phyloP scores from a whole-genome alignment of 106 monocot species.

The Triglochin maritima region DNA sequence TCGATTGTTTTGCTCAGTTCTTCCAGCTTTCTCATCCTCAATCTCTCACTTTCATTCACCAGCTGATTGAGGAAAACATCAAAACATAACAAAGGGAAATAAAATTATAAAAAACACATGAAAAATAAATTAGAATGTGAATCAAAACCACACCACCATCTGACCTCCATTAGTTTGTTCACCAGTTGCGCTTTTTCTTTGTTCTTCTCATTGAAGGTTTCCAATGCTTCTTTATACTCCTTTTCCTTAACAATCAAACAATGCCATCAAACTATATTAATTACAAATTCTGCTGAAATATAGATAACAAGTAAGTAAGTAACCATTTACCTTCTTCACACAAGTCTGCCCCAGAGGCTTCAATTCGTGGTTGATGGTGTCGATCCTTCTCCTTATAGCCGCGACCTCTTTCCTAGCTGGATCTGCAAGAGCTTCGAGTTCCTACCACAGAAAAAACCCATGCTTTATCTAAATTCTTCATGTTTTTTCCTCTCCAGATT shows the following conservation, averaged over 20 bases:
- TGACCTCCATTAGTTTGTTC: slow-evolving; percentile 59
- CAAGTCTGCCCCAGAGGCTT: slow-evolving; percentile 84
- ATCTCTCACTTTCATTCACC: slow-evolving; percentile 65
- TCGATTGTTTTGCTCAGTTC: slow-evolving; percentile 77
- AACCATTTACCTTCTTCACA: slow-evolving; percentile 49
- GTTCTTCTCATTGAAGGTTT: slow-evolving; percentile 63
- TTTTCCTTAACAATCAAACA: slow-evolving; percentile 33
- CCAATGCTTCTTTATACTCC: slow-evolving; percentile 69
- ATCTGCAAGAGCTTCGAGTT: slow-evolving; percentile 88
- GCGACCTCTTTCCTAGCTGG: slow-evolving; percentile 83
- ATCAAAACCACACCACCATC: not conserved
- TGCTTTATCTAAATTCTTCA: too few relatives aligned
- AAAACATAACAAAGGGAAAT: not conserved
- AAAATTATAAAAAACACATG: not conserved
- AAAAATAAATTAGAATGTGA: not conserved
- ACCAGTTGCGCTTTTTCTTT: slow-evolving; percentile 61
- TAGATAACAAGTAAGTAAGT: too few relatives aligned
- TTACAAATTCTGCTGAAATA: too few relatives aligned
- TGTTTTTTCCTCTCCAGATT: too few relatives aligned
- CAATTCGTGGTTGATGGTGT: slow-evolving; percentile 55
- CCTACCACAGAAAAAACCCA: slow-evolving; percentile 22
- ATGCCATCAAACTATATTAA: not conserved
- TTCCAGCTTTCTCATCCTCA: slow-evolving; percentile 87
- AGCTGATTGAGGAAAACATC: slow-evolving; percentile 25
- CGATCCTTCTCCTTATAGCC: slow-evolving; percentile 59